Base-by-base conservation (phyloP, 768 basidiomycete genomes). In the Antrodiella citrinella region DNA sequence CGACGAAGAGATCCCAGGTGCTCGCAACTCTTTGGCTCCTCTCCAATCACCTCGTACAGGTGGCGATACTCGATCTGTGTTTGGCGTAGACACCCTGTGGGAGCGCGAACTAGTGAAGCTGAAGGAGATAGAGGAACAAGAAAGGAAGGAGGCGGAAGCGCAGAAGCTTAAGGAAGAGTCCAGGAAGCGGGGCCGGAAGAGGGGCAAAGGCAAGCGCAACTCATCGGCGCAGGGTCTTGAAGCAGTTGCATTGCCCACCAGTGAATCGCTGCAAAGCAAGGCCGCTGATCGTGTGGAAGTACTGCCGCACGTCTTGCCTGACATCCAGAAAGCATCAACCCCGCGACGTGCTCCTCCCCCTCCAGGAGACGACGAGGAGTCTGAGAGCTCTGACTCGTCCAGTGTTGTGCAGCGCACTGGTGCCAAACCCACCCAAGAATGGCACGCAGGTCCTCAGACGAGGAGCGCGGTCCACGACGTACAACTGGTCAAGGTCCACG, bases 21-120 rank as follows among this genome's bases (percentile, higher is more conserved):
- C 61, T 21, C 30, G 30, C 7, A 35, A 35, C 30, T 7, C 30
- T 35, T 15, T 15, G 7, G 30, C 30, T 7, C 7, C 7, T 15
- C 30, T 35, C 30, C 30, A 35, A 7, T 35, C 30, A 7, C 64
- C 65, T 10, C 59, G 66, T 35, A 53, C 26, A 18, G 22, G 47
- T 23, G 52, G 49, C 0, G 73, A 69, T 39, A 77, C 75, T 35
- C 79, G 77, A 51, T 93, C 91, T n/a, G 90, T 94, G 9, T 96
- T 95, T 59, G 93, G 93, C 2, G 86, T 89, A 1, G 93, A 96
- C 64, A 86, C 85, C n/a, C 59, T 95, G 9, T 95, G 93, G 93
- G 86, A 94, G 61, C 75, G 80, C 38, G 93, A 96, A 66, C 77
- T 92, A 73, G 78, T 67, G 15, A 95, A 89, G 64, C 70, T 95